These are phyloP conservation scores for Xylaria nigripes DNA, from an alignment of 495 filamentous ascomycete genomes.

Conservation along the genomic window DNA sequence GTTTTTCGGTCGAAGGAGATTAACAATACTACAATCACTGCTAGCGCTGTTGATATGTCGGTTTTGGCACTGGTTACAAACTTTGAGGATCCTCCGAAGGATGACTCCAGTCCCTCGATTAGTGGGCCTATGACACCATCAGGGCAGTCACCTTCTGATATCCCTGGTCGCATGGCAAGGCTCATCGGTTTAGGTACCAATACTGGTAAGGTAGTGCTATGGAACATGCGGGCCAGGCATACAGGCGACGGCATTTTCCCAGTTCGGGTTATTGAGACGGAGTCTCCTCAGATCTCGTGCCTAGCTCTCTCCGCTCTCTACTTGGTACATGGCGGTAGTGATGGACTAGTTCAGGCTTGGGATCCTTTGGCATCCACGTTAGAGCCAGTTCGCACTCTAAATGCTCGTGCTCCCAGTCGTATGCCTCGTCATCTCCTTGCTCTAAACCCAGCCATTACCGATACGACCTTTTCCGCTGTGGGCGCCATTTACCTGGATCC, in stretches of 20 bases:
- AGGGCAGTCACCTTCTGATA: constrained; percentile 35
- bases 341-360: constrained; percentile 95
- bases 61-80: constrained; percentile 58
- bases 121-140: constrained; percentile 21
- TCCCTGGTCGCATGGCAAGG: constrained; percentile 79
- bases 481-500: constrained; percentile 82
- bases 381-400: constrained; percentile 77
- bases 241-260: constrained; percentile 48
- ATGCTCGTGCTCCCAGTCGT: constrained; percentile 76
- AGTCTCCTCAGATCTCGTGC: constrained; percentile 80
- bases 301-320: constrained; percentile 82
- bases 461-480: constrained; percentile 71
- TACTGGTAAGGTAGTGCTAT: constrained; percentile 68
- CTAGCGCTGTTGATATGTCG: constrained; percentile 69
- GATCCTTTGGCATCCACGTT: constrained; percentile 79
- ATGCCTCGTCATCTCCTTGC: constrained; percentile 45
- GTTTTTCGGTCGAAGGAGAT: constrained; percentile 26
- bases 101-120: constrained; percentile 13
- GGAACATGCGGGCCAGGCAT: constrained; percentile 66
- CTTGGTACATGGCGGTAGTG: constrained; percentile 86
- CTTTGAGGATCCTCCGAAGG: constrained; percentile 64
- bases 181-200: constrained; percentile 75
- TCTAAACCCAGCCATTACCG: constrained; percentile 28
- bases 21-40: constrained; percentile 46
- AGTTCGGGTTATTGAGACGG: constrained; percentile 76